These are phyloP conservation scores for Penicillium sp. DNA, from an alignment of 2,329 filamentous ascomycete species.

Conservation along the genomic window DNA sequence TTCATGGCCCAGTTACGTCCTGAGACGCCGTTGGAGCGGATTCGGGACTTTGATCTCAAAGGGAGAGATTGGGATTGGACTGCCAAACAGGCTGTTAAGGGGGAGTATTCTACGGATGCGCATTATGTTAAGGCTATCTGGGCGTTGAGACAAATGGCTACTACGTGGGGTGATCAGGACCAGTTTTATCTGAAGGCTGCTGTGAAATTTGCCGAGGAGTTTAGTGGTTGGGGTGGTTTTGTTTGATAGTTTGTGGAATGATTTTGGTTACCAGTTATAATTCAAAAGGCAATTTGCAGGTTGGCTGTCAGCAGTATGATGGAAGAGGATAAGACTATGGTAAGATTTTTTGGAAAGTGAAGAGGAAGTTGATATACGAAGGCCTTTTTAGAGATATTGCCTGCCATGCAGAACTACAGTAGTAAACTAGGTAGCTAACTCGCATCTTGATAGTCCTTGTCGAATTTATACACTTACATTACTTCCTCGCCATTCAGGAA, in stretches of 20 bases:
- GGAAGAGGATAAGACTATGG: too few relatives aligned
- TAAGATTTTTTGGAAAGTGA: too few relatives aligned
- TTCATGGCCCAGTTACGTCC: constrained; percentile 75
- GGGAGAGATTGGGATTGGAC: constrained; percentile 73
- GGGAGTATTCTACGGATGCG: constrained; percentile 63
- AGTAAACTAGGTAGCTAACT: too few relatives aligned
- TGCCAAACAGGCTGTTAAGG: constrained; percentile 63
- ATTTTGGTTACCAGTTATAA: too few relatives aligned
- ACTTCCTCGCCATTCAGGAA: too few relatives aligned
- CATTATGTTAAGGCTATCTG: constrained; percentile 82
- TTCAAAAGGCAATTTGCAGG: too few relatives aligned
- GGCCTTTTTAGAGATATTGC: too few relatives aligned
- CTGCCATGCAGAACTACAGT: too few relatives aligned
- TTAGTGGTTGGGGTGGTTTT: constrained; percentile 62
- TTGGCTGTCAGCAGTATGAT: too few relatives aligned
- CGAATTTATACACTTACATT: too few relatives aligned
- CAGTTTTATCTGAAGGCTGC: constrained; percentile 48
- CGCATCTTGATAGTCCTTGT: too few relatives aligned
- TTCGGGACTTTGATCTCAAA: constrained; percentile 57
- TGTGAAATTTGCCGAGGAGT: constrained; percentile 46
- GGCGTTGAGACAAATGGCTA: constrained; percentile 41
- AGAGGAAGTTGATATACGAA: too few relatives aligned
- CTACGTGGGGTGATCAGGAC: constrained; percentile 44
- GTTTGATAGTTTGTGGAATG: constrained; percentile 8
- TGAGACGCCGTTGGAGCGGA: constrained; percentile 59